Conservation (phyloP, 106 monocot genomes). For the Dendrobium catenatum region DNA sequence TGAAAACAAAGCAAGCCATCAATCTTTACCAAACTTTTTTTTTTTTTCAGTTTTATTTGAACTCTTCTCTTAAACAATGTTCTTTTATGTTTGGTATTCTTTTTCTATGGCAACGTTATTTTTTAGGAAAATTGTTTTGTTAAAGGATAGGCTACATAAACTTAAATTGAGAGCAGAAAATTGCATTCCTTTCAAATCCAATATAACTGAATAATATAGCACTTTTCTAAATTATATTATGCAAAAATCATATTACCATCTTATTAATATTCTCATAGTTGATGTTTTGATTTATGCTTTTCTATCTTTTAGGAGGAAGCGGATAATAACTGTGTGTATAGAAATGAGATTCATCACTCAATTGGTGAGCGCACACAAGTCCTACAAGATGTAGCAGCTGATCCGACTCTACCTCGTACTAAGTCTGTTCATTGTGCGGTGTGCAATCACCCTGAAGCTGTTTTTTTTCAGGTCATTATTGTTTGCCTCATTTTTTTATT, state of each 20-base stretch:
- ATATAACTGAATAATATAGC: background rate
- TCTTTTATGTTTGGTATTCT: background rate
- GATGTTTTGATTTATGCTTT: background rate
- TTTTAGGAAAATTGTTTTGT: background rate
- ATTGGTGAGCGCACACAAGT: conserved; percentile 45
- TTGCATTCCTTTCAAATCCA: background rate
- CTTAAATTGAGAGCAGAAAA: background rate
- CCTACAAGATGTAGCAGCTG: conserved; percentile 58
- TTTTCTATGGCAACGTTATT: background rate
- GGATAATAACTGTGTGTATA: conserved; percentile 64
- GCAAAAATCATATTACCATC: background rate
- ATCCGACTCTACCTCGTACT: conserved; percentile 76
- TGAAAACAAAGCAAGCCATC: background rate
- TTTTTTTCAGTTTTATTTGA: too few species aligned
- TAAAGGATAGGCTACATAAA: background rate
- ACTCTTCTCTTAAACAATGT: background rate
- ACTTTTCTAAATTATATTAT: background rate
- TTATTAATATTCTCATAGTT: background rate
- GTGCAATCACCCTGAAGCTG: conserved; percentile 67
- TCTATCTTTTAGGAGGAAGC: conserved; percentile 41
- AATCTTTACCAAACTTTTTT: background rate
- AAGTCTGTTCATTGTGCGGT: conserved; percentile 52
- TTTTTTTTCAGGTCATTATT: conserved; percentile 48
- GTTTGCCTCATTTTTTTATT: background rate
- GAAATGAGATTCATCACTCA: conserved; percentile 60